Base-by-base conservation (phyloP, 345 rosid genomes). In the Camelina laxa region DNA sequence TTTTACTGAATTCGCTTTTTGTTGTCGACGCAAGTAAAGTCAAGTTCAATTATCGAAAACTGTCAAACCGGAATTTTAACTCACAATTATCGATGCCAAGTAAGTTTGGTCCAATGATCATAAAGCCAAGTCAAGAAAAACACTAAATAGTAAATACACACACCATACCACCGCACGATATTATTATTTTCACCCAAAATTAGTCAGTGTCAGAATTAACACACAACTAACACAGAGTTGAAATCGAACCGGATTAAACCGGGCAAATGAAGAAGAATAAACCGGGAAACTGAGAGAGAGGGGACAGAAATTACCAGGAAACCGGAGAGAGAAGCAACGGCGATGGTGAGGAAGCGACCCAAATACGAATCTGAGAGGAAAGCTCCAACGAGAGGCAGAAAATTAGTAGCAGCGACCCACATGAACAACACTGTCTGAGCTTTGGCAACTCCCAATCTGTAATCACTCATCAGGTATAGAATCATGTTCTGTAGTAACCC, bases 271-370 rank as follows among this genome's bases (percentile, higher is more conserved):
- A 41, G 39, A 65, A 63, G 36, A 8, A 2, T 36, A 51, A 64
- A 71, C 73, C 50, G 48, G 77, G 10, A 17, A 0, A 16, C 1
- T 4, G 20, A 19, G 8, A 21, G 0, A 0, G 4, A 62, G n/a
- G 20, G 14, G 17, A 65, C 42, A 17, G 15, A 44, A 59, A 17
- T 73, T 82, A 91, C 97, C 85, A 83, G 61, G 80, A 88, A 70
- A 59, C 86, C 83, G 60, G 81, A 78, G 75, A 89, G 54, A 66
- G 95, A 89, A 48, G 89, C 93, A 47, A 86, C 64, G 50, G 80
- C 78, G 55, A 91, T 88, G 79, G 95, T 85, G 78, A 85, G 83
- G 71, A 82, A 91, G 17, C 93, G 91, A 78, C 97, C 93, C 76
- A 89, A 78, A 70, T 75, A 87, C 4, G 93, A 83, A 85, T 91